phyloP scores from a whole-genome alignment of 768 basidiomycete genomes.

The Lentinus tigrinus region DNA sequence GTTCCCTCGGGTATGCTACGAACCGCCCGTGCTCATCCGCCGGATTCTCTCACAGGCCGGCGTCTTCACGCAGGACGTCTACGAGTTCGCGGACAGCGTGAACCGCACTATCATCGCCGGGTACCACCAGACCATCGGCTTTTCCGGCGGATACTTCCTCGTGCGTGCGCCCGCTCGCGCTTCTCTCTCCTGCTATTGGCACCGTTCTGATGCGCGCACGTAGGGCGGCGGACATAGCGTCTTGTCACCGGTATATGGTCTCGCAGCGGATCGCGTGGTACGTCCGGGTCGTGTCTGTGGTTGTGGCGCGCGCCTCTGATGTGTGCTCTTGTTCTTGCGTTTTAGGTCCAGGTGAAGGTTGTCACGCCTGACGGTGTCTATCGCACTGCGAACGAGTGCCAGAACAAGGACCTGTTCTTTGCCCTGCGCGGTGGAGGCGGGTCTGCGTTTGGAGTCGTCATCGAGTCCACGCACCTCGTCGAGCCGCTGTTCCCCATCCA shows the following conservation, averaged over 20 bases:
- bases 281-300: neutral
- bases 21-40: neutral
- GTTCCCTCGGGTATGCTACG: neutral
- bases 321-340: neutral
- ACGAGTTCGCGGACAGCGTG: conserved; percentile 34
- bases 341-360: conserved; percentile 45
- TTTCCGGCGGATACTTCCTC: conserved; percentile 36
- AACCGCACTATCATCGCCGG: conserved; percentile 38
- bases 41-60: conserved; percentile 28
- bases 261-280: conserved; percentile 33
- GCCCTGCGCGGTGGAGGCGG: conserved; percentile 48
- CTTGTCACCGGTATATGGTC: conserved; percentile 28
- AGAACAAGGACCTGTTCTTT: conserved; percentile 54
- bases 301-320: neutral
- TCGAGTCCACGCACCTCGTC: conserved; percentile 22
- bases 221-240: conserved; percentile 33
- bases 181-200: neutral
- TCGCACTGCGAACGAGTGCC: conserved; percentile 43
- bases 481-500: conserved; percentile 24
- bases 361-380: conserved; percentile 52
- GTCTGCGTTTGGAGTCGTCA: conserved; percentile 36
- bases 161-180: conserved; percentile 20
- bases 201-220: neutral
- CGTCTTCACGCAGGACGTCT: conserved; percentile 29
- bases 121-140: conserved; percentile 35